Percentiles rank a stretch among this genome's conserved stretches.
Conservation (phyloP, 2,329 filamentous ascomycete species). For the Escovopsis sp. region DNA sequence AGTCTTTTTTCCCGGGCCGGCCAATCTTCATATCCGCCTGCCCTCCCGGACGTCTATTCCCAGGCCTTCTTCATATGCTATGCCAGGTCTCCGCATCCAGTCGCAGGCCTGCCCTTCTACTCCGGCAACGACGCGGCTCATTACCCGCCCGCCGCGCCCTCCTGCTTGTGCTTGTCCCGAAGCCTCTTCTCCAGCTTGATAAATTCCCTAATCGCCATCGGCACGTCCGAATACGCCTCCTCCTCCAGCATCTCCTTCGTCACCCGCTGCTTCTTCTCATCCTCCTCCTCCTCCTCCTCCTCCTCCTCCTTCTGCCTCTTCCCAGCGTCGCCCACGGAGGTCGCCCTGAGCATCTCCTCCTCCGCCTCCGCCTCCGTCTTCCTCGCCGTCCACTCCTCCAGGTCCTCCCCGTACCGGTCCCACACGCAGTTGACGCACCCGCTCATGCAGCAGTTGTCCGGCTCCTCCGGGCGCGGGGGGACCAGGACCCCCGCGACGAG, state of each 20-base stretch:
- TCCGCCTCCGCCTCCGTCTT: slow-evolving; percentile 47
- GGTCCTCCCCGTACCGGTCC: slow-evolving; percentile 80
- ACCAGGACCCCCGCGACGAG: slow-evolving; percentile 67
- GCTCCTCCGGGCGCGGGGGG: slow-evolving; percentile 73
- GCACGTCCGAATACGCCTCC: slow-evolving; percentile 64
- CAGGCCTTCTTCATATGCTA: neutral
- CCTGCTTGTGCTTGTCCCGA: slow-evolving; percentile 55
- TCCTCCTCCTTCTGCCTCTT: slow-evolving; percentile 55
- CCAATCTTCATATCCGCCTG: neutral
- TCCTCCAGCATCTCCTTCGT: slow-evolving; percentile 43
- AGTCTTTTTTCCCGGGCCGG: neutral
- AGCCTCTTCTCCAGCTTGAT: slow-evolving; percentile 94
- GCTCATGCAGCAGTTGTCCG: slow-evolving; percentile 98
- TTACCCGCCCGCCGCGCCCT: slow-evolving; percentile 19
- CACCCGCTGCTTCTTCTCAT: slow-evolving; percentile 51
- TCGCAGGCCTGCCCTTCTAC: neutral
- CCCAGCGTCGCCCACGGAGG: slow-evolving; percentile 66
- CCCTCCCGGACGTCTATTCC: no score
- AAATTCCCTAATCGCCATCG: slow-evolving; percentile 88
- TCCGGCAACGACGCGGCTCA: neutral
- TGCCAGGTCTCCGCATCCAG: neutral
- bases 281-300: slow-evolving; percentile 36
- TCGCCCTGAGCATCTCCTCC: slow-evolving; percentile 30
- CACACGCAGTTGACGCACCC: slow-evolving; percentile 97
- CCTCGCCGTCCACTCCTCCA: slow-evolving; percentile 71